Conservation (phyloP, 257 asterid genomes). For the Solanum stenotomum region DNA sequence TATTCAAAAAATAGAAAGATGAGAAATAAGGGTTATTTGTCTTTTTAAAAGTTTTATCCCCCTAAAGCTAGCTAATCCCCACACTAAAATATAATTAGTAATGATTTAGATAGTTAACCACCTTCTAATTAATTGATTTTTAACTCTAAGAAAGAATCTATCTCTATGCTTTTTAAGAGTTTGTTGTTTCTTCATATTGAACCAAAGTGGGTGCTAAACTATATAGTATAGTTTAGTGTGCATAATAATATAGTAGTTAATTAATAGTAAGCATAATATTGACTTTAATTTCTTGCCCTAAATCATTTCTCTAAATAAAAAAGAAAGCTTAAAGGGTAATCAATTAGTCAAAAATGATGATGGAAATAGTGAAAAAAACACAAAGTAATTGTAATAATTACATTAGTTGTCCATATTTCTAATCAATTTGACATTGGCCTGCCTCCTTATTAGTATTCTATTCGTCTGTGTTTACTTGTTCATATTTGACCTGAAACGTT, state of each 20-base stretch:
- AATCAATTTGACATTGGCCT: neutral
- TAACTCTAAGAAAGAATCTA: neutral
- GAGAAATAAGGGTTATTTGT: neutral
- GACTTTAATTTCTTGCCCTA: neutral
- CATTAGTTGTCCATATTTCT: slow-evolving; percentile 6
- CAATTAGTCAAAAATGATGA: slow-evolving; percentile 8
- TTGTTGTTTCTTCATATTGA: neutral
- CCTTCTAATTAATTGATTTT: neutral
- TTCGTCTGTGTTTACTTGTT: fast-evolving
- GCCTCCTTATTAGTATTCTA: neutral
- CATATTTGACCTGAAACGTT: neutral
- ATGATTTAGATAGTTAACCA: neutral
- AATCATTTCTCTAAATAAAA: neutral
- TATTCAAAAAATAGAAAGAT: neutral
- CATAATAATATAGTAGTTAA: neutral
- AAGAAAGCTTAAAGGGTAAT: neutral
- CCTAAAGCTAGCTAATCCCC: neutral
- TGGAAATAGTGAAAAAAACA: neutral
- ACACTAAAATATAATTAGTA: neutral
- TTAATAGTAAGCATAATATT: neutral
- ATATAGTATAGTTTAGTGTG: neutral
- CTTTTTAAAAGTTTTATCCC: neutral
- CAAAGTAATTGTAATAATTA: neutral
- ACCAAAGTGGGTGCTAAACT: neutral
- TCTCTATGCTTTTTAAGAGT: neutral